A percentile compares a stretch with the other conserved stretches of the same genome.
Conservation (phyloP, 1,139 yeast species). For the Barnettozyma hawaiiensis region DNA sequence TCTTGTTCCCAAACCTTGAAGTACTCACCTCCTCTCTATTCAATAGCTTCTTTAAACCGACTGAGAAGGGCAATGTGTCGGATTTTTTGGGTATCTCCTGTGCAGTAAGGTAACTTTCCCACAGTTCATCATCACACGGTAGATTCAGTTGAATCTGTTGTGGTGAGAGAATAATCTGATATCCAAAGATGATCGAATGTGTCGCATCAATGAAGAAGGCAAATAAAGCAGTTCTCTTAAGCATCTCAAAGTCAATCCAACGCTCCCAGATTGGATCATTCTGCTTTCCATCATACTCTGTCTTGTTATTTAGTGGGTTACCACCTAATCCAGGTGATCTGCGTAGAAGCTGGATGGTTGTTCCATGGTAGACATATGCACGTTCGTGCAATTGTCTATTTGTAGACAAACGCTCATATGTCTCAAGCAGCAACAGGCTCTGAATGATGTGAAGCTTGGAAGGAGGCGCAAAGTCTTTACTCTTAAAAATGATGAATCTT, state of each 20-base stretch:
- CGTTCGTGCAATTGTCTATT: constrained; percentile 61
- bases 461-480: constrained; percentile 51
- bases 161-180: constrained; percentile 60
- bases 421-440: constrained; percentile 54
- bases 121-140: constrained; percentile 75
- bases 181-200: constrained; percentile 79
- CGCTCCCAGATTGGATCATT: constrained; percentile 38
- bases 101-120: constrained; percentile 50
- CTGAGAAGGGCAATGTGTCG: constrained; percentile 39
- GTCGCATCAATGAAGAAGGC: constrained; percentile 75
- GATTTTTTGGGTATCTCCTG: constrained; percentile 24
- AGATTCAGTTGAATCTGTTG: constrained; percentile 67
- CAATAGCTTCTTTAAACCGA: constrained; percentile 50
- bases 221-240: constrained; percentile 73
- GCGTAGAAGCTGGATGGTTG: constrained; percentile 65
- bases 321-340: constrained; percentile 74
- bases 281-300: constrained; percentile 31
- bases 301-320: constrained; percentile 42
- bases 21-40: constrained; percentile 47
- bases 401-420: constrained; percentile 60
- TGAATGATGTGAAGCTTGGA: constrained; percentile 65
- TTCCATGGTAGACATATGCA: constrained; percentile 72
- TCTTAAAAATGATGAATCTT: constrained; percentile 55
- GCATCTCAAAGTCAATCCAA: constrained; percentile 75
- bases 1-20: constrained; percentile 50